These are phyloP conservation scores for Lantana camara DNA, from an alignment of 257 asterid species.

Conservation along the genomic window DNA sequence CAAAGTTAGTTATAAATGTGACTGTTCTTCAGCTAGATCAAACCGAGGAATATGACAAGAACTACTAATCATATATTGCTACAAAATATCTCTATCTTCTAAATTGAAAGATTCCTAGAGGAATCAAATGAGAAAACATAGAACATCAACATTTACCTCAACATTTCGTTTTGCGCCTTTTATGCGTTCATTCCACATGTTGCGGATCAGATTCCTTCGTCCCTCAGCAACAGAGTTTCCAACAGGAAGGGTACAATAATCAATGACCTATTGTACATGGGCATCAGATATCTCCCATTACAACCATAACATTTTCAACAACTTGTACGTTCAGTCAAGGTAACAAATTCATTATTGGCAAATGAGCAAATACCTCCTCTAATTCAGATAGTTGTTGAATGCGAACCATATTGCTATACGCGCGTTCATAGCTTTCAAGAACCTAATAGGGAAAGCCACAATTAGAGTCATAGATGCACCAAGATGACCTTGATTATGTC, in stretches of 20 bases:
- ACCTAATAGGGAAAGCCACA: constrained; percentile 51
- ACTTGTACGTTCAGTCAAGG: constrained; percentile 9
- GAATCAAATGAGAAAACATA: constrained; percentile 19
- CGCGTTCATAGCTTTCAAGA: constrained; percentile 99
- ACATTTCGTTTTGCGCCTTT: constrained; percentile 95
- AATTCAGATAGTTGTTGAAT: constrained; percentile 94
- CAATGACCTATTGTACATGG: constrained; percentile 68
- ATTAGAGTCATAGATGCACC: constrained; percentile 3
- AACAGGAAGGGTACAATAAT: constrained; percentile 89
- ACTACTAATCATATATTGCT: neutral
- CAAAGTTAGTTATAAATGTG: neutral
- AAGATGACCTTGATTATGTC: constrained; percentile 11
- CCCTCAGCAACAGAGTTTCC: constrained; percentile 90
- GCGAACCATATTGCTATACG: constrained; percentile 97
- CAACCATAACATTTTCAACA: constrained; percentile 20
- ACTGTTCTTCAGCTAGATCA: neutral
- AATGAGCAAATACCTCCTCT: constrained; percentile 78
- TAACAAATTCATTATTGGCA: constrained; percentile 6
- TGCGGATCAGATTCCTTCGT: constrained; percentile 82
- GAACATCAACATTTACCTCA: constrained; percentile 59
- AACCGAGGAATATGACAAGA: constrained; percentile 4
- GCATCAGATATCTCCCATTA: constrained; percentile 27
- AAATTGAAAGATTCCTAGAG: constrained; percentile 14
- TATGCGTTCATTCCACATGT: constrained; percentile 98
- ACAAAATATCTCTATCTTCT: neutral